Percentiles rank a stretch among this genome's conserved stretches.
These are phyloP conservation scores for Alternaria alternata DNA, from an alignment of 2,329 filamentous ascomycete species.

Conservation along the genomic window DNA sequence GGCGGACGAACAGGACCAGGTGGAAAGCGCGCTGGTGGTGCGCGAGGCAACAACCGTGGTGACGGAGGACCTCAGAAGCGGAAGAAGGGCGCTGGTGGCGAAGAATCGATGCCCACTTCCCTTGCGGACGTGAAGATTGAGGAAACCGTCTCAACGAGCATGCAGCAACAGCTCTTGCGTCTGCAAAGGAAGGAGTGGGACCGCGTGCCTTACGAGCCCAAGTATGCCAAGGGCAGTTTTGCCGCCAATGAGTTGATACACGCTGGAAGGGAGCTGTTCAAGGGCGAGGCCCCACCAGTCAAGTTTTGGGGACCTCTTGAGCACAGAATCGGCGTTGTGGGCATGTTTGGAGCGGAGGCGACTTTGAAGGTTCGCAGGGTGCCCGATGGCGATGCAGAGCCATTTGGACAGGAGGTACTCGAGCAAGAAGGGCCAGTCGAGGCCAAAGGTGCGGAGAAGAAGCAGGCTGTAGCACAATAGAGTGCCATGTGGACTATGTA, in stretches of 20 bases:
- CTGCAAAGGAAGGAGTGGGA: conserved; percentile 49
- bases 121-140: conserved; percentile 20
- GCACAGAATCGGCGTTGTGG: conserved; percentile 41
- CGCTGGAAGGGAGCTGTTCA: conserved; percentile 43
- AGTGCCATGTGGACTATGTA: conserved; percentile 12
- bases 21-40: conserved; percentile 4
- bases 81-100: conserved; percentile 18
- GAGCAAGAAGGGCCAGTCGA: conserved; percentile 5
- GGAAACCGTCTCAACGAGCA: conserved; percentile 35
- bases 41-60: conserved; percentile 11
- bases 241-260: conserved; percentile 43
- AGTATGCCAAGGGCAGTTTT: conserved; percentile 45
- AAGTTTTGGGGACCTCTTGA: conserved; percentile 43
- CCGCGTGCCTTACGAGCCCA: conserved; percentile 45
- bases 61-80: conserved; percentile 33
- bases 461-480: conserved; percentile 12
- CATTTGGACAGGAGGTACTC: conserved; percentile 28
- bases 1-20: conserved; percentile 16
- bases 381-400: conserved; percentile 28
- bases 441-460: conserved; percentile 8
- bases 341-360: conserved; percentile 45
- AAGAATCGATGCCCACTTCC: conserved; percentile 4
- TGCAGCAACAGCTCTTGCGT: conserved; percentile 44
- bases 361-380: conserved; percentile 36
- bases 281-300: conserved; percentile 40